A percentile compares a stretch with the other conserved stretches of the same genome.
Evolutionary conservation across 2,329 filamentous ascomycete genomes (phyloP).

Genomic region (Zymoseptoria passerinii): DNA sequence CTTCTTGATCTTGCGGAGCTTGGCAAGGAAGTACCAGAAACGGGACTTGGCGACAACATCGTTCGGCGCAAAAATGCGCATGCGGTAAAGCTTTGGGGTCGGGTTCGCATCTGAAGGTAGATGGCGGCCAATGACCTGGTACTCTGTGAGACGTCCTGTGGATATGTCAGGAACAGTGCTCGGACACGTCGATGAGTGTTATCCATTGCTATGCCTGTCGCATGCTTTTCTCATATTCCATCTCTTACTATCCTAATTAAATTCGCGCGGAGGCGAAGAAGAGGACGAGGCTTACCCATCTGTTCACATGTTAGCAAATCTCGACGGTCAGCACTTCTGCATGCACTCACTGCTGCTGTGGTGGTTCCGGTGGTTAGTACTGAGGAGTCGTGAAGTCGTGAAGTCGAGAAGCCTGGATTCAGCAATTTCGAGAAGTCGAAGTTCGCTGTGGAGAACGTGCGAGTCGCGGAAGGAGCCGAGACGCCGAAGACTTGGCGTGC

Average conservation of each 20-base stretch:
- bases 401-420: not conserved
- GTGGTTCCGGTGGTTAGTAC: slow-evolving; percentile 3
- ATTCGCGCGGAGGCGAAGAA: slow-evolving; percentile 12
- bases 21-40: slow-evolving; percentile 99
- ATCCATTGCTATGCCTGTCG: not conserved
- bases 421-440: not conserved
- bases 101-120: slow-evolving; percentile 96
- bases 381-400: not conserved
- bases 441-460: not conserved
- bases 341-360: slow-evolving; percentile 23
- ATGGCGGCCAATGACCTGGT: slow-evolving; percentile 99
- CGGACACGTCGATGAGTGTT: not conserved
- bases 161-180: slow-evolving; percentile 2
- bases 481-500: not conserved
- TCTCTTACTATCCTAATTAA: slow-evolving; percentile 22
- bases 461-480: not conserved
- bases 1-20: slow-evolving; percentile 99
- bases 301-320: slow-evolving; percentile 31
- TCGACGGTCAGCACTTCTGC: not conserved
- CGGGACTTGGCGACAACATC: slow-evolving; percentile 97
- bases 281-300: slow-evolving; percentile 51
- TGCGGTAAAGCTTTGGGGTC: slow-evolving; percentile 97
- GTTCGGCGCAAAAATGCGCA: slow-evolving; percentile 99
- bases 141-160: slow-evolving; percentile 69
- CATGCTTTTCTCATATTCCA: slow-evolving; percentile 10